Base-by-base conservation (phyloP, 225 moss, liverwort and hornwort genomes). In the Ulota crispa region DNA sequence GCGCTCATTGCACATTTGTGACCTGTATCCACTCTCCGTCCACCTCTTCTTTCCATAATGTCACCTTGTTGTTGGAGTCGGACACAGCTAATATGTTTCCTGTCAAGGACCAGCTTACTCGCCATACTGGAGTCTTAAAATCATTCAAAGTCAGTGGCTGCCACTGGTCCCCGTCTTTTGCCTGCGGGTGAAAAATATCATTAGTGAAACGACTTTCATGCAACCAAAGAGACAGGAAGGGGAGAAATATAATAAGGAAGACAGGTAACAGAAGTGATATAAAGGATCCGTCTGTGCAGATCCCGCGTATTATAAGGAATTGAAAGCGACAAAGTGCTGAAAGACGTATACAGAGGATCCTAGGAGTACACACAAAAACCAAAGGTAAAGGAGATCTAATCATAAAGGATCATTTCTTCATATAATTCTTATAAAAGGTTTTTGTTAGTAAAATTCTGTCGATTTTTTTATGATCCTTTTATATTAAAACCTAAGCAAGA, bases 161-260 rank as follows among this genome's bases (percentile, higher is more conserved):
- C 94, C 96, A 96, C 83, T 96, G 96, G 80, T 96, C 94, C 27
- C 96, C 96, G 43, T 96, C 96, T 78, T 95, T 96, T 41, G 82
- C 88, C 91, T 91, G 87, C 20, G 45, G 30, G 31, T 75, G 39
- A 10, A 6, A 64, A 62, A 68, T 21, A 6, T 63, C n/a, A 47
- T 77, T 24, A 78, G 70, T 50, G 8, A 3, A 54, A 79, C 55
- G 13, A 27, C n/a, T 36, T 21, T 64, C 45, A 45, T 20, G 26
- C 45, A 64, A 66, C 41, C 9, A 54, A 34, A 62, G 54, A 66
- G 71, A 65, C 37, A 64, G 47, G 21, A 69, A 47, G 0, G 20
- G 9, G 52, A 77, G 20, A 27, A 62, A 28, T 4, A 14, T 45
- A 45, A 76, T 0, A 64, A 37, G 11, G 0, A 42, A 45, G 43